phyloP scores from a whole-genome alignment of 257 asterid species.

The Vinca minor region DNA sequence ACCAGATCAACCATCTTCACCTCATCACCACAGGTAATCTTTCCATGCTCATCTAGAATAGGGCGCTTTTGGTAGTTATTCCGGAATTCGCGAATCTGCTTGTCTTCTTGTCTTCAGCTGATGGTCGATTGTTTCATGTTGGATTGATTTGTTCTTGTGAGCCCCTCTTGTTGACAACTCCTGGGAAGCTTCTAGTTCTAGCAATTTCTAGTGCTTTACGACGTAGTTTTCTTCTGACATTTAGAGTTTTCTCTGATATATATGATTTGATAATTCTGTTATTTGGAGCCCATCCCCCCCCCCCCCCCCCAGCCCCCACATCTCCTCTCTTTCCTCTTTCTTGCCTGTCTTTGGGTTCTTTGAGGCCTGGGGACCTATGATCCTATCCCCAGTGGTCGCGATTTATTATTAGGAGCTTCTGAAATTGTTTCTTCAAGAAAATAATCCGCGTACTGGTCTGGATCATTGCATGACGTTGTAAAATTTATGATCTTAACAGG shows the following conservation, averaged over 20 bases:
- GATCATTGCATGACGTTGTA: background rate
- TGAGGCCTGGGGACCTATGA: too few relatives aligned
- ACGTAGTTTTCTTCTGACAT: too few relatives aligned
- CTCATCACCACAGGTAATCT: constrained; percentile 59
- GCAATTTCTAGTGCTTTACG: background rate
- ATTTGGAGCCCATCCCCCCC: too few relatives aligned
- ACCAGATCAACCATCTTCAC: constrained; percentile 83
- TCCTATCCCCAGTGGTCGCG: too few relatives aligned
- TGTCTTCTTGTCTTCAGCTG: too few relatives aligned
- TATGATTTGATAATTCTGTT: too few relatives aligned
- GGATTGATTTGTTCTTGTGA: background rate
- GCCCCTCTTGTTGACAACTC: background rate
- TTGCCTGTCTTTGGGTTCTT: too few relatives aligned
- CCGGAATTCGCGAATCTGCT: too few relatives aligned
- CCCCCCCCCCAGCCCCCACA: too few relatives aligned
- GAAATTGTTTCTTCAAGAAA: background rate
- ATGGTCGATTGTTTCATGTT: too few relatives aligned
- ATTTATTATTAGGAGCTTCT: background rate
- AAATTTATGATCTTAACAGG: constrained; percentile 33
- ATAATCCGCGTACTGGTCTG: background rate
- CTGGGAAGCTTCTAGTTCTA: background rate
- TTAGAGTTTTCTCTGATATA: too few relatives aligned
- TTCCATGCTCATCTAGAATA: background rate
- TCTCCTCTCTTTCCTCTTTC: too few relatives aligned
- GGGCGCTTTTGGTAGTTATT: background rate